These are phyloP conservation scores for Tinospora cordifolia DNA, from an alignment of 164 flowering plant genomes.

Conservation along the genomic window DNA sequence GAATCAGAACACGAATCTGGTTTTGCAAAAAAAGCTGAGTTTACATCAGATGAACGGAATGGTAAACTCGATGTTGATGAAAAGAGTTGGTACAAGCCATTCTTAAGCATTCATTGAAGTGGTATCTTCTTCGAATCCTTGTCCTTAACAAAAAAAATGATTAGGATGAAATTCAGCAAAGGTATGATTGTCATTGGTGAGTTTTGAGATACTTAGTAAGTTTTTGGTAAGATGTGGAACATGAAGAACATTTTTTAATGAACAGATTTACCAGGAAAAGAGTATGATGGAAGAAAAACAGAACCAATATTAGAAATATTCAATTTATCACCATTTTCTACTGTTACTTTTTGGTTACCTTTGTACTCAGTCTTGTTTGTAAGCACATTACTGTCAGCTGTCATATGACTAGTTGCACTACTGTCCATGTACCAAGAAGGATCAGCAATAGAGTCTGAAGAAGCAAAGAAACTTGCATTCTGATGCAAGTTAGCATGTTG, in stretches of 20 bases:
- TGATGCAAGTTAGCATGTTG: not conserved
- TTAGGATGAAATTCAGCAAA: not conserved
- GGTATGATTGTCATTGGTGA: not conserved
- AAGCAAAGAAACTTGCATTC: not conserved
- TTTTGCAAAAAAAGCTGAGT: too few relatives aligned
- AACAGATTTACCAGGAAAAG: not conserved
- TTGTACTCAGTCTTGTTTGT: not conserved
- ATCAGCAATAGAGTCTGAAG: not conserved
- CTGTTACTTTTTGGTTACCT: not conserved
- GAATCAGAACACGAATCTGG: too few relatives aligned
- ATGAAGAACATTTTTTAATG: not conserved
- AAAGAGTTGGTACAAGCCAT: too few relatives aligned
- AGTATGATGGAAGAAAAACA: not conserved
- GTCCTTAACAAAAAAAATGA: not conserved
- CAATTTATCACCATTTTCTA: not conserved
- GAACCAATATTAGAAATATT: not conserved
- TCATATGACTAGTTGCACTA: not conserved
- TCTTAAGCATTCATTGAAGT: not conserved
- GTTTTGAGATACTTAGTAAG: not conserved
- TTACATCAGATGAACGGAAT: too few relatives aligned
- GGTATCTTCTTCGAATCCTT: not conserved
- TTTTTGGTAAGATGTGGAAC: not conserved
- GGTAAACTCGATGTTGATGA: too few relatives aligned
- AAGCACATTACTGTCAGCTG: not conserved
- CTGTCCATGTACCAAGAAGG: not conserved